phyloP scores from a whole-genome alignment of 1,284 basidiomycete genomes.

The Austroboletus olivaceoglutinosus region DNA sequence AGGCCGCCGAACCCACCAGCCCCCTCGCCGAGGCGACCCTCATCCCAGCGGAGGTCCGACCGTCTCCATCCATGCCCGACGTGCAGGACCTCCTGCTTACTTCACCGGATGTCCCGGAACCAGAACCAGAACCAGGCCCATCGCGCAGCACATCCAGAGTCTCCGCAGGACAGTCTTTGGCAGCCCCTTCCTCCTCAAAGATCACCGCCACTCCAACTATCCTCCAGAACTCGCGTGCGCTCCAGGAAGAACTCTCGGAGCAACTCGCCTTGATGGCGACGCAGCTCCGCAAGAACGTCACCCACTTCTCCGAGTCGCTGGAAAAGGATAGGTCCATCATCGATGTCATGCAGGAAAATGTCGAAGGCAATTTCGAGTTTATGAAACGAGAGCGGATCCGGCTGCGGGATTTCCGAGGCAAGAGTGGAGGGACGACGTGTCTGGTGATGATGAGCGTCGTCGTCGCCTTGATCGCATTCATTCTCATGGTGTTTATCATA shows the following conservation, averaged over 20 bases:
- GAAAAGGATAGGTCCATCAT: slow-evolving; percentile 65
- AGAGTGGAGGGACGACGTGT: slow-evolving; percentile 72
- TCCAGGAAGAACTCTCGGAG: slow-evolving; percentile 69
- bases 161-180: slow-evolving; percentile 24
- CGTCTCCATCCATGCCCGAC: slow-evolving; percentile 4
- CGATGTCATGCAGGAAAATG: slow-evolving; percentile 58
- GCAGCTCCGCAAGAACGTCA: slow-evolving; percentile 71
- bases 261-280: slow-evolving; percentile 77
- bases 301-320: slow-evolving; percentile 65
- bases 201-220: slow-evolving; percentile 43
- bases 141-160: slow-evolving; percentile 21
- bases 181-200: slow-evolving; percentile 34
- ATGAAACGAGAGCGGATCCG: slow-evolving; percentile 66
- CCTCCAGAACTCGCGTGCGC: slow-evolving; percentile 54
- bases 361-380: slow-evolving; percentile 67
- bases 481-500: slow-evolving; percentile 72
- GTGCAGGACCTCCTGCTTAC: slow-evolving; percentile 22
- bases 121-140: background rate
- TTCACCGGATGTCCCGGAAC: slow-evolving; percentile 5
- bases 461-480: slow-evolving; percentile 59
- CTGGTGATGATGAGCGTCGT: slow-evolving; percentile 60
- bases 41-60: slow-evolving; percentile 21
- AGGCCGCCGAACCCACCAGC: background rate
- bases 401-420: slow-evolving; percentile 61
- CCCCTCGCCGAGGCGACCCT: slow-evolving; percentile 24